phyloP scores from a whole-genome alignment of 2,329 filamentous ascomycete genomes.

The Hymenoscyphus albidus region DNA sequence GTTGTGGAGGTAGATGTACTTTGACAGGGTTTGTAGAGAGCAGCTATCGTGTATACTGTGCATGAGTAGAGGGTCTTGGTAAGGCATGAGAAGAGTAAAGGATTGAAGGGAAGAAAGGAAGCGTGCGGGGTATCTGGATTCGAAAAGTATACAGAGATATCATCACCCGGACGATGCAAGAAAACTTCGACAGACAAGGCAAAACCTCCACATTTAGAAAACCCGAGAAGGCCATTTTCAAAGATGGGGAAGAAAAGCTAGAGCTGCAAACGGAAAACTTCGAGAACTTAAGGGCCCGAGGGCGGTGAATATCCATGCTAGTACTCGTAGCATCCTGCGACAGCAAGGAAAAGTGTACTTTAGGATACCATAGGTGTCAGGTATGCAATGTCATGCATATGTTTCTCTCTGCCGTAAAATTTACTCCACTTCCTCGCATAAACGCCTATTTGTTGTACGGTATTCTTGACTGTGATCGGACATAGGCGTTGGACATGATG shows the following conservation, averaged over 20 bases:
- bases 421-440: background rate
- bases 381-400: background rate
- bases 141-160: background rate
- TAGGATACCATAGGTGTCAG: background rate
- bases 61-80: background rate
- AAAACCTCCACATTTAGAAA: background rate
- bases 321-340: background rate
- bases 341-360: background rate
- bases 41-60: background rate
- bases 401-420: background rate
- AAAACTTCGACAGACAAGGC: background rate
- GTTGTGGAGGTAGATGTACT: background rate
- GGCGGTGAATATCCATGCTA: conserved; percentile 4
- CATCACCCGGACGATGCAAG: conserved; percentile 2
- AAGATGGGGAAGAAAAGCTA: background rate
- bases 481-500: background rate
- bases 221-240: background rate
- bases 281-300: background rate
- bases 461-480: background rate
- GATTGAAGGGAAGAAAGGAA: background rate
- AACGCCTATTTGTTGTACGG: background rate
- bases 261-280: background rate
- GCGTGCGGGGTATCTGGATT: background rate
- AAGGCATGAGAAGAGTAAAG: background rate
- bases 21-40: background rate